These are phyloP conservation scores for Aspergillus sp. DNA, from an alignment of 2,329 filamentous ascomycete genomes.

Conservation along the genomic window DNA sequence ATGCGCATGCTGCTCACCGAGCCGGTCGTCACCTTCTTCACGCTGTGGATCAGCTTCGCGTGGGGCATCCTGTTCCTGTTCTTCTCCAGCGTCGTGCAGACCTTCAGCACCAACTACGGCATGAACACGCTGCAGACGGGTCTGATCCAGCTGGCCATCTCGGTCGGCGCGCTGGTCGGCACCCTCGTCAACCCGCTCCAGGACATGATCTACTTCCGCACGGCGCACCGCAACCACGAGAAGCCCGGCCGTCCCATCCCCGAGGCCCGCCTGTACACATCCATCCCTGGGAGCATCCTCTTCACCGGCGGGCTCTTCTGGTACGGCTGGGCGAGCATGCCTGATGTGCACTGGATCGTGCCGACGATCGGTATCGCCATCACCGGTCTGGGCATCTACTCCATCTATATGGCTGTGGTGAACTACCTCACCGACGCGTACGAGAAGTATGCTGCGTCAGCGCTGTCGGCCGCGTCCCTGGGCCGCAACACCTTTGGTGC, in stretches of 20 bases:
- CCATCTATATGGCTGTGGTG: slow-evolving; percentile 48
- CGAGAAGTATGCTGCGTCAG: slow-evolving; percentile 48
- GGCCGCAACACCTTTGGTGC: slow-evolving; percentile 47
- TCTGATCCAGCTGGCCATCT: slow-evolving; percentile 43
- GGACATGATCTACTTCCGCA: slow-evolving; percentile 27
- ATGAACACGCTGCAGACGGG: slow-evolving; percentile 36
- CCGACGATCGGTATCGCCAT: slow-evolving; percentile 31
- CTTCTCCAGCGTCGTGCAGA: slow-evolving; percentile 42
- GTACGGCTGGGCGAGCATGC: slow-evolving; percentile 34
- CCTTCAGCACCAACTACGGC: slow-evolving; percentile 38
- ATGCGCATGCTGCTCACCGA: slow-evolving; percentile 42
- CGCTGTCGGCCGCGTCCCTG: slow-evolving; percentile 47
- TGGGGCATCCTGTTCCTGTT: slow-evolving; percentile 47
- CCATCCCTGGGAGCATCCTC: slow-evolving; percentile 40
- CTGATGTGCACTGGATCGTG: slow-evolving; percentile 34
- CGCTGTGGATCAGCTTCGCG: slow-evolving; percentile 45
- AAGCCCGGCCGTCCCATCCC: slow-evolving; percentile 40
- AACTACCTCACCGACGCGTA: slow-evolving; percentile 52
- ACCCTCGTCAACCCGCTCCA: slow-evolving; percentile 42
- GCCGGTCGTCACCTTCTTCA: slow-evolving; percentile 44
- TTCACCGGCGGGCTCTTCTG: slow-evolving; percentile 35
- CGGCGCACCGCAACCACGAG: slow-evolving; percentile 30
- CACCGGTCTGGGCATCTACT: slow-evolving; percentile 42
- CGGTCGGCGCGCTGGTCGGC: slow-evolving; percentile 42
- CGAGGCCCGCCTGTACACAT: slow-evolving; percentile 44